Evolutionary conservation across 208 protist species (phyloP).

Genomic region (Leishmania major): DNA sequence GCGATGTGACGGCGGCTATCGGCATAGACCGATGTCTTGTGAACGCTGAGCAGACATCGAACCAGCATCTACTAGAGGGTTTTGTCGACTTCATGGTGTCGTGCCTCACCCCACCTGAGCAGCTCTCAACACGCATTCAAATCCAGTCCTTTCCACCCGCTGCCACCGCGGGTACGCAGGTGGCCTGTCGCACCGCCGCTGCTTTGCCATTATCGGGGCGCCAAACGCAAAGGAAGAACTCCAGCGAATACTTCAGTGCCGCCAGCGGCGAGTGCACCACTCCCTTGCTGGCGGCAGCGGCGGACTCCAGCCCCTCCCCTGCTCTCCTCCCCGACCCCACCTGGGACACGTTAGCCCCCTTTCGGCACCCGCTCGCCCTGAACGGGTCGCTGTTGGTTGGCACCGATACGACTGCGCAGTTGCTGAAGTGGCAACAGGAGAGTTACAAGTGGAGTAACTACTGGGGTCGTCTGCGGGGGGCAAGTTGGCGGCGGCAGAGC

Average conservation of each 20-base stretch:
- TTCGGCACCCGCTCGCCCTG: slow-evolving; percentile 33
- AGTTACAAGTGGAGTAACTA: slow-evolving; percentile 49
- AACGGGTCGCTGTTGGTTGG: slow-evolving; percentile 37
- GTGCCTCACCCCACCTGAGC: slow-evolving; percentile 1
- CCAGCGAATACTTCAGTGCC: slow-evolving; percentile 17
- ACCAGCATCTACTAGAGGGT: slow-evolving; percentile 55
- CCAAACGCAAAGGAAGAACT: neutral
- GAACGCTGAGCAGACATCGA: slow-evolving; percentile 77
- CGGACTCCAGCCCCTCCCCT: neutral
- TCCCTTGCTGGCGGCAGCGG: neutral
- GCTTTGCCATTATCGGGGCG: neutral
- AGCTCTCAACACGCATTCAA: neutral
- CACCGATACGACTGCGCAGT: slow-evolving; percentile 17
- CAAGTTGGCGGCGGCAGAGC: neutral
- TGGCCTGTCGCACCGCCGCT: too few relatives aligned
- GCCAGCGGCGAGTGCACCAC: neutral
- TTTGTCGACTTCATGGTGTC: slow-evolving; percentile 49
- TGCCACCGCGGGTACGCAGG: neutral
- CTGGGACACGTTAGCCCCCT: slow-evolving; percentile 27
- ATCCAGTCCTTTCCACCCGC: neutral
- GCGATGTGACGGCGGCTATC: slow-evolving; percentile 25
- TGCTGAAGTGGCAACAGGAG: slow-evolving; percentile 21
- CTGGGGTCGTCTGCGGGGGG: slow-evolving; percentile 30
- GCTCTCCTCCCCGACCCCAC: slow-evolving; percentile 16
- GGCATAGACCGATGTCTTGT: slow-evolving; percentile 59